phyloP scores from a whole-genome alignment of 345 rosid species.

The Pelargonium nanum region DNA sequence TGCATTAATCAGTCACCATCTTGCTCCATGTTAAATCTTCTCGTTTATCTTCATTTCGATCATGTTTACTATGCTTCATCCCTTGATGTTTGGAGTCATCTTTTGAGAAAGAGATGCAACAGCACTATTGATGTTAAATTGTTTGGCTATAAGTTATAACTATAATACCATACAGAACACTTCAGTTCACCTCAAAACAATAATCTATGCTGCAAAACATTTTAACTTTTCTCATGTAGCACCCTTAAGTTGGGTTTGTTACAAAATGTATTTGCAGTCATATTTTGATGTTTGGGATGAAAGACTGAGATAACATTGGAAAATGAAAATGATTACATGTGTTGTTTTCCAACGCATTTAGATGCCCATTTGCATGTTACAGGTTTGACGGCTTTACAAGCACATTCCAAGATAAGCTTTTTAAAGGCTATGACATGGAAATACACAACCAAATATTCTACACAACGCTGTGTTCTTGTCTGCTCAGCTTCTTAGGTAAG shows the following conservation, averaged over 20 bases:
- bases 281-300: neutral
- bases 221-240: neutral
- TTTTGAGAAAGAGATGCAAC: neutral
- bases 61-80: neutral
- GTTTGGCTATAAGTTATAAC: too few species aligned
- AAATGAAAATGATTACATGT: too few species aligned
- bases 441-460: conserved; percentile 96
- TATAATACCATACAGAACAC: neutral
- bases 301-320: too few species aligned
- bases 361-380: conserved; percentile 14
- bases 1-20: neutral
- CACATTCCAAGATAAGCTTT: conserved; percentile 91
- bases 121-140: too few species aligned
- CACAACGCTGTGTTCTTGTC: conserved; percentile 70
- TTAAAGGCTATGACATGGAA: conserved; percentile 90
- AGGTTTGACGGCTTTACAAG: conserved; percentile 99
- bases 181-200: neutral
- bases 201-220: too few species aligned
- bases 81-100: neutral
- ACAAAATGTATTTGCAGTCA: neutral
- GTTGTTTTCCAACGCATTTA: conserved; percentile 3
- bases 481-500: conserved; percentile 79
- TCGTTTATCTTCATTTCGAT: neutral
- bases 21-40: neutral
- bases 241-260: neutral